Conservation (phyloP, 345 rosid genomes). For the Syzygium oleosum region DNA sequence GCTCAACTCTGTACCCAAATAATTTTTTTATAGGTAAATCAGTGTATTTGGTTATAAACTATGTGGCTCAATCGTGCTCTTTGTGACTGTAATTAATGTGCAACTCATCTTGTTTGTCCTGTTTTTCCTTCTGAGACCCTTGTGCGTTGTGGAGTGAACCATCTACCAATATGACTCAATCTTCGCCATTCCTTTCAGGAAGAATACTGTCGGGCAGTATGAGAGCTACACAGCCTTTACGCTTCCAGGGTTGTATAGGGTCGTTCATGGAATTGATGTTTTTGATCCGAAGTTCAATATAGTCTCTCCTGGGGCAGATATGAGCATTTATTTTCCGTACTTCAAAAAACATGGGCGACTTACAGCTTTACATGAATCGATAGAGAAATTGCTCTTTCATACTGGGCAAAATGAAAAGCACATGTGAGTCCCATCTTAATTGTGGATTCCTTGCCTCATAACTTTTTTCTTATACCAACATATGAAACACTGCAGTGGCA, state of each 20-base stretch:
- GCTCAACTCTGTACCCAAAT: not conserved
- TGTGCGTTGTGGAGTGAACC: not conserved
- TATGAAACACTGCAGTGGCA: not conserved
- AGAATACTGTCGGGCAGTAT: slow-evolving; percentile 35
- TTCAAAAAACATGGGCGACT: slow-evolving; percentile 18
- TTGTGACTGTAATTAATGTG: not conserved
- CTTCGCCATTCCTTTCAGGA: slow-evolving; percentile 12
- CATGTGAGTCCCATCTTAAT: slow-evolving; percentile 5
- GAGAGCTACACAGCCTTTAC: slow-evolving; percentile 43
- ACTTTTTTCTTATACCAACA: not conserved
- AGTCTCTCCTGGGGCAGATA: slow-evolving; percentile 34
- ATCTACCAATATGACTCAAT: not conserved
- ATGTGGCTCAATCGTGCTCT: not conserved
- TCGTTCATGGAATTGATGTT: slow-evolving; percentile 33
- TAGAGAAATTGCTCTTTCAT: slow-evolving; percentile 29
- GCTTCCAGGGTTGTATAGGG: slow-evolving; percentile 34
- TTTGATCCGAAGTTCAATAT: slow-evolving; percentile 43
- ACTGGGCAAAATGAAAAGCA: slow-evolving; percentile 25
- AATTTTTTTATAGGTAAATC: not conserved
- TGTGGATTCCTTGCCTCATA: not conserved
- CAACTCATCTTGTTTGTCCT: not conserved
- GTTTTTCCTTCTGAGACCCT: not conserved
- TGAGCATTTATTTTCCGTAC: slow-evolving; percentile 31
- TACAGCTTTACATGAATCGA: slow-evolving; percentile 21
- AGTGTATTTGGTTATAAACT: not conserved